Conservation (phyloP, 2,329 filamentous ascomycete species). For the Colletotrichum tofieldiae region DNA sequence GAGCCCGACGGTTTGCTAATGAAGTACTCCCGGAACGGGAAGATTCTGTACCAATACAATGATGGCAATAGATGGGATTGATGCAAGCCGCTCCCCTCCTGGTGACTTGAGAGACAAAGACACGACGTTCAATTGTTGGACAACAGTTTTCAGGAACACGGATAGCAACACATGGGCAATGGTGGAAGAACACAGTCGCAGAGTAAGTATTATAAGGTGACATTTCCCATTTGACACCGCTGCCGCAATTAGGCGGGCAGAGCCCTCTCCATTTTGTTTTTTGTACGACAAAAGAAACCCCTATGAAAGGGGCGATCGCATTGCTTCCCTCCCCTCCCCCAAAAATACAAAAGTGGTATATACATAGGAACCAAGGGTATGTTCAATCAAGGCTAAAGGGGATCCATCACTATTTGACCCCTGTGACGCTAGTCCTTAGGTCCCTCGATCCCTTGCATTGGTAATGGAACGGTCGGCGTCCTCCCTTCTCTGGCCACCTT, state of each 20-base stretch:
- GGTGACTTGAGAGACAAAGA: not conserved
- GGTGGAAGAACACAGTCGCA: not conserved
- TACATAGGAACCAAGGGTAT: slow-evolving; percentile 40
- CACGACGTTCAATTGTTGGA: not conserved
- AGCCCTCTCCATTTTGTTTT: slow-evolving; percentile 2
- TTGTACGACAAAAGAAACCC: slow-evolving; percentile 33
- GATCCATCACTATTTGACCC: slow-evolving; percentile 12
- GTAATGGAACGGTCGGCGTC: slow-evolving; percentile 6
- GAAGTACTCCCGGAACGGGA: slow-evolving; percentile 23
- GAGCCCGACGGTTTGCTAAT: slow-evolving; percentile 15
- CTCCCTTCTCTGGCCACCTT: slow-evolving; percentile 13
- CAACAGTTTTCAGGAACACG: not conserved
- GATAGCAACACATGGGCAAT: not conserved
- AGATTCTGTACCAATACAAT: slow-evolving; percentile 44
- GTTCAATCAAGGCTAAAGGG: slow-evolving; percentile 35
- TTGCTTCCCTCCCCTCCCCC: slow-evolving; percentile 3
- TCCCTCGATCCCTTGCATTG: slow-evolving; percentile 6
- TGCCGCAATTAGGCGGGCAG: slow-evolving; percentile 10
- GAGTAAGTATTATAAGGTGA: not conserved
- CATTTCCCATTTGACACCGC: slow-evolving; percentile 1
- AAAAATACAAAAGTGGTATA: slow-evolving; percentile 26
- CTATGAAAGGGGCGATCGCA: not conserved
- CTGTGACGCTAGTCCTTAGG: slow-evolving; percentile 3
- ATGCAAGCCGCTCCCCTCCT: slow-evolving; percentile 5
- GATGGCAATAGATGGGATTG: slow-evolving; percentile 43